phyloP scores from a whole-genome alignment of 306 rosid species.

The Dryas alaskensis region DNA sequence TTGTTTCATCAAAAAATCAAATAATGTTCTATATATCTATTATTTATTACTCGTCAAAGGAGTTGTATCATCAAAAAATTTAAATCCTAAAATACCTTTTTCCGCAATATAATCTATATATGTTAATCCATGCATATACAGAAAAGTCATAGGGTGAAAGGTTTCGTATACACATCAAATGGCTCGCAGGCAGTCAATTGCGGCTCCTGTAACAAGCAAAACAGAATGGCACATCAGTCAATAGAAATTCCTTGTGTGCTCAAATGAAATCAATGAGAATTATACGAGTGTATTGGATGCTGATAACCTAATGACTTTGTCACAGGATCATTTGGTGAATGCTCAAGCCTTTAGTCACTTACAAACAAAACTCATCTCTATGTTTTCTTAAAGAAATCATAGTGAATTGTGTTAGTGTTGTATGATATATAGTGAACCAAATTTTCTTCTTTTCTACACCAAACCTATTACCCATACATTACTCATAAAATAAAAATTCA shows the following conservation, averaged over 20 bases:
- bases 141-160: constrained; percentile 56
- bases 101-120: neutral
- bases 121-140: neutral
- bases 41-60: constrained; percentile 7
- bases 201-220: constrained; percentile 72
- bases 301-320: neutral
- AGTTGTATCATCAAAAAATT: neutral
- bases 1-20: neutral
- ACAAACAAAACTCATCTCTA: neutral
- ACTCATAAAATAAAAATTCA: too few relatives aligned
- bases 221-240: constrained; percentile 13
- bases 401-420: too few relatives aligned
- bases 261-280: neutral
- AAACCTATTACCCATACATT: too few relatives aligned
- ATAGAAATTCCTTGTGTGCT: neutral
- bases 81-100: neutral
- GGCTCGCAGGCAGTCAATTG: constrained; percentile 75
- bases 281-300: neutral
- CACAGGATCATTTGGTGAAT: neutral
- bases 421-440: too few relatives aligned
- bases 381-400: neutral
- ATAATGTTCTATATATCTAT: neutral
- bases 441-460: too few relatives aligned
- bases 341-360: neutral
- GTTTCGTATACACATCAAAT: constrained; percentile 73